Percentiles rank a stretch among this genome's conserved stretches.
Conservation (phyloP, 2,329 filamentous ascomycete genomes). For the Onygenales sp. region DNA sequence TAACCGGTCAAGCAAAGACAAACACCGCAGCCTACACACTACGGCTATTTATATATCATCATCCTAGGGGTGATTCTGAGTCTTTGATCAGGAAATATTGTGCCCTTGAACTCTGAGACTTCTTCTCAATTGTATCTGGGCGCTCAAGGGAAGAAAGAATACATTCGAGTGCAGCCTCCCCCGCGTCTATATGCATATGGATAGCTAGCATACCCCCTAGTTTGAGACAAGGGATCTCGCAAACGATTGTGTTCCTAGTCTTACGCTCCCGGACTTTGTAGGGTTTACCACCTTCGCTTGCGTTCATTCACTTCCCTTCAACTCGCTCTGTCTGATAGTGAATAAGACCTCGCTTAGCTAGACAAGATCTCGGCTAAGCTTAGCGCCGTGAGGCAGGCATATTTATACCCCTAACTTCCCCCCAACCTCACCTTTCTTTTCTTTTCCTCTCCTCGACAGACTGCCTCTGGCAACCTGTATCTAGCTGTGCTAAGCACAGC, state of each 20-base stretch:
- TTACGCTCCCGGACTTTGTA: background rate
- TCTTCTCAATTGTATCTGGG: too few species aligned
- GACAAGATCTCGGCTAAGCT: constrained; percentile 2
- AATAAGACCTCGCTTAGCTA: too few species aligned
- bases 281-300: background rate
- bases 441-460: constrained; percentile 3
- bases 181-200: too few species aligned
- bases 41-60: too few species aligned
- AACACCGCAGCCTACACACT: too few species aligned
- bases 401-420: constrained; percentile 8
- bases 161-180: too few species aligned
- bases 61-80: too few species aligned
- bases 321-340: background rate
- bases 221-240: background rate
- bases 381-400: constrained; percentile 4
- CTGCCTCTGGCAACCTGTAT: background rate
- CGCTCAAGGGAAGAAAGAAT: too few species aligned
- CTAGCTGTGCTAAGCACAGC: background rate
- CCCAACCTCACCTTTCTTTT: background rate
- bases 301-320: background rate
- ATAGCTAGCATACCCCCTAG: too few species aligned
- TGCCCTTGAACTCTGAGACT: too few species aligned
- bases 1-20: too few species aligned
- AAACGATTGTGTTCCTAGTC: background rate
- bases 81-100: too few species aligned